Base-by-base conservation (phyloP, 1,284 basidiomycete genomes). In the Boletus hoseneyae region DNA sequence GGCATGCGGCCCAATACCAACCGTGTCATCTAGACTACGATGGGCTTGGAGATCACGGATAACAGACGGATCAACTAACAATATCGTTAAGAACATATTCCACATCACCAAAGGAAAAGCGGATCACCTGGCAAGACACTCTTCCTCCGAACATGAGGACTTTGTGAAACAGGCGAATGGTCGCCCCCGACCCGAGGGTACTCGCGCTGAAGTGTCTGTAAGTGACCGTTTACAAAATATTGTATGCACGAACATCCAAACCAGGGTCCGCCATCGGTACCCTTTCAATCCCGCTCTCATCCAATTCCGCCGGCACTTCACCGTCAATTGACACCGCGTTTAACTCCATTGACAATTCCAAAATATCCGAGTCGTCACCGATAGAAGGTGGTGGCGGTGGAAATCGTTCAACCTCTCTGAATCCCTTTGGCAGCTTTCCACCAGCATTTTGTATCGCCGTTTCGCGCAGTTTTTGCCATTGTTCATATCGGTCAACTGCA, bases 181-280 rank as follows among this genome's bases (percentile, higher is more conserved):
- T 83, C 77, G 60, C 73, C 58, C 43, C 74, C 68, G 47, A 83
- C 73, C 64, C 83, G 82, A 53, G 79, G 85, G 58, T 85, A 76
- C 44, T 79, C 79, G 59, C 74, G 76, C 83, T 87, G 57, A 48
- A 68, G 50, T 42, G 50, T 36, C 45, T 18, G 51, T 55, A 52
- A 60, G 56, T 51, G 49, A 49, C 52, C 57, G 42, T 27, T 41
- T 48, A 63, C 56, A 49, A 46, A 33, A 53, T 39, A 36, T 46
- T 29, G 38, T 52, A 56, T 67, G 62, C 63, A 80, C 85, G 73
- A 72, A 89, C 87, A 69, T 93, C 90, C 56, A 93, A 70, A 45
- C 87, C 90, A 48, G 90, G 90, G 71, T 94, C 91, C 40, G 92
- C 91, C 77, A 88, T 86, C 21, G 92, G 92, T 30, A 94, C 89